Conservation (phyloP, 495 filamentous ascomycete genomes). For the Cenococcum geophilum region DNA sequence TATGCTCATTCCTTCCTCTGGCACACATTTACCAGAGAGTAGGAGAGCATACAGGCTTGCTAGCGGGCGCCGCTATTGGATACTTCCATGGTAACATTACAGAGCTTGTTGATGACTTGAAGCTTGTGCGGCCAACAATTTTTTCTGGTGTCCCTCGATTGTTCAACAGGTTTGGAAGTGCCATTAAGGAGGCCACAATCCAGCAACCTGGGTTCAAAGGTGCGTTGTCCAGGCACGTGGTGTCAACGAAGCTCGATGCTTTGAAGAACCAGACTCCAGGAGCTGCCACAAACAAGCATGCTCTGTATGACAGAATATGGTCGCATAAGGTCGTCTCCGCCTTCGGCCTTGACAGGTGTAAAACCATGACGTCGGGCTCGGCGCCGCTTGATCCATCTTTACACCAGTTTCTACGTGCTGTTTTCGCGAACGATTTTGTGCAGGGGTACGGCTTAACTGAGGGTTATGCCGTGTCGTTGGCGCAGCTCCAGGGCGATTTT, state of each 20-base stretch:
- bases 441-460: constrained; percentile 96
- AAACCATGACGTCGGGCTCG: constrained; percentile 76
- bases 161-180: constrained; percentile 83
- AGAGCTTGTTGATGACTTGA: constrained; percentile 84
- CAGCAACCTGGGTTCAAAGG: constrained; percentile 77
- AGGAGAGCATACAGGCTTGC: constrained; percentile 67
- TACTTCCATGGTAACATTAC: constrained; percentile 94
- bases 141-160: constrained; percentile 89
- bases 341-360: constrained; percentile 69
- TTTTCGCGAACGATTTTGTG: constrained; percentile 69
- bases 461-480: constrained; percentile 73
- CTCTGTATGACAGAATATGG: constrained; percentile 89
- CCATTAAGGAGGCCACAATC: constrained; percentile 69
- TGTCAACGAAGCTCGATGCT: constrained; percentile 71
- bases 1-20: constrained; percentile 83
- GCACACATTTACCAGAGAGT: constrained; percentile 92
- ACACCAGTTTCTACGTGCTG: constrained; percentile 80
- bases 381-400: constrained; percentile 85
- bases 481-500: constrained; percentile 64
- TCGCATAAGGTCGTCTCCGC: constrained; percentile 77
- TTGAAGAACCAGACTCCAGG: constrained; percentile 61
- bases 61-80: constrained; percentile 69
- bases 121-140: constrained; percentile 71
- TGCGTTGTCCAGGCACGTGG: constrained; percentile 68
- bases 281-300: constrained; percentile 68